Conservation (phyloP, 805 yeast genomes). For the Ogataea sp. region DNA sequence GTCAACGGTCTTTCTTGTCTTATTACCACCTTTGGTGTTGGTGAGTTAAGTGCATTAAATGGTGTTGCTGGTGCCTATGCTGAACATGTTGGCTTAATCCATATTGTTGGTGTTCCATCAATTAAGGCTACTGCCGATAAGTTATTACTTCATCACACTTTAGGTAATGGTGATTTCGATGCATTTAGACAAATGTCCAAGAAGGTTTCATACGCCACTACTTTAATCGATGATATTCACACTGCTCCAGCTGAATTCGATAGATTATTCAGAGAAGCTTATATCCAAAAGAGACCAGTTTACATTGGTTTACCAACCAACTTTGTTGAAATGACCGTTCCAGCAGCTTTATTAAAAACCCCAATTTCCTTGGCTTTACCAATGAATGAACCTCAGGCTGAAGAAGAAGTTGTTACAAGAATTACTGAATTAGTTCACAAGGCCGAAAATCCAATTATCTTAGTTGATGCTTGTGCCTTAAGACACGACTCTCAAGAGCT, state of each 20-base stretch:
- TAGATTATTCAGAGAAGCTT: conserved; percentile 60
- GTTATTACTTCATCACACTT: conserved; percentile 63
- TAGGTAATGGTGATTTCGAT: conserved; percentile 72
- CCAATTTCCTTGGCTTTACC: conserved; percentile 53
- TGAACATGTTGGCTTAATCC: conserved; percentile 74
- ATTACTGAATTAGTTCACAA: conserved; percentile 40
- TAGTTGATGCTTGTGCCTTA: conserved; percentile 75
- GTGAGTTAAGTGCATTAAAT: conserved; percentile 69
- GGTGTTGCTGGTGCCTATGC: conserved; percentile 81
- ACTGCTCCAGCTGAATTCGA: conserved; percentile 65
- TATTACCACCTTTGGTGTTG: conserved; percentile 78
- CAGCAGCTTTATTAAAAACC: conserved; percentile 44
- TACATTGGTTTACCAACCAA: conserved; percentile 72
- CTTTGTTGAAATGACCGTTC: conserved; percentile 55
- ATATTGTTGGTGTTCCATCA: conserved; percentile 77
- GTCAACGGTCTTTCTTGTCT: conserved; percentile 63
- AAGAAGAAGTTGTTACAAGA: conserved; percentile 46
- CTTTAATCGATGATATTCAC: conserved; percentile 50
- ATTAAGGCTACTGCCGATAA: conserved; percentile 62
- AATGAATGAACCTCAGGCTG: conserved; percentile 49
- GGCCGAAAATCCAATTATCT: conserved; percentile 60
- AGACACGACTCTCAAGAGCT: conserved; percentile 60
- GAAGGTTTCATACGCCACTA: conserved; percentile 56
- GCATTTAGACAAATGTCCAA: conserved; percentile 69
- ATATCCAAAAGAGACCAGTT: conserved; percentile 64